phyloP scores from a whole-genome alignment of 2,329 filamentous ascomycete genomes.

The Neofusicoccum sp. region DNA sequence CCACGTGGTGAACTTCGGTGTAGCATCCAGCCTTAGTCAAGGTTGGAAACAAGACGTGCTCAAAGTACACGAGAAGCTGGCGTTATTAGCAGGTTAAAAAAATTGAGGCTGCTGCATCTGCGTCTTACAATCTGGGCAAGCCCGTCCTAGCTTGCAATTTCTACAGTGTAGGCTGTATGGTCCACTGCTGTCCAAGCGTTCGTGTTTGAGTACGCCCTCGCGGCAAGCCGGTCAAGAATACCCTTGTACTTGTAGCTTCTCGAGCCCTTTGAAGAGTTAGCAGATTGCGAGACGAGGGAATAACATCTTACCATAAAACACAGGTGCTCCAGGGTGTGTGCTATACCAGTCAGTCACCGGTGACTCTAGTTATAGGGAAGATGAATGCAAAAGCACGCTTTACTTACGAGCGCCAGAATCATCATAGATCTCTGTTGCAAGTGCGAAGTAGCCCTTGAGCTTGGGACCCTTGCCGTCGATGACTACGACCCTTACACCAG shows the following conservation, averaged over 20 bases:
- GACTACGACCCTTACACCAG: conserved; percentile 91
- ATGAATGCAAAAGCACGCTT: conserved; percentile 17
- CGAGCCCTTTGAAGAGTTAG: conserved; percentile 69
- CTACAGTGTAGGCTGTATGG: conserved; percentile 93
- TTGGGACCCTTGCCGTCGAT: conserved; percentile 95
- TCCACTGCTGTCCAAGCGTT: conserved; percentile 98
- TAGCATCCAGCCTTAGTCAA: conserved; percentile 91
- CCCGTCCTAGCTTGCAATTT: conserved; percentile 95
- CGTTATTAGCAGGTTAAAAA: background rate
- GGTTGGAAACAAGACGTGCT: conserved; percentile 89
- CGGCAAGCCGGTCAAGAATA: conserved; percentile 90
- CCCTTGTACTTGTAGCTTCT: conserved; percentile 94
- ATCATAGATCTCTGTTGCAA: conserved; percentile 97
- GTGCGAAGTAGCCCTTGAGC: conserved; percentile 88
- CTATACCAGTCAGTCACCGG: conserved; percentile 27
- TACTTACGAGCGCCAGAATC: conserved; percentile 78
- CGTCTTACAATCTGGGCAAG: conserved; percentile 76
- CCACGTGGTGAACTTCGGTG: conserved; percentile 95
- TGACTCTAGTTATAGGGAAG: background rate
- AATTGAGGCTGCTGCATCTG: background rate
- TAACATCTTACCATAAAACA: conserved; percentile 48
- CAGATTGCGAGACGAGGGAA: background rate
- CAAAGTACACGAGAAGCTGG: conserved; percentile 82
- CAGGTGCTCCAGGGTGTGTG: conserved; percentile 56
- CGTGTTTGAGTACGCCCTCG: conserved; percentile 87